phyloP scores from a whole-genome alignment of 148 eudicot species.

The Fagopyrum homotropicum region DNA sequence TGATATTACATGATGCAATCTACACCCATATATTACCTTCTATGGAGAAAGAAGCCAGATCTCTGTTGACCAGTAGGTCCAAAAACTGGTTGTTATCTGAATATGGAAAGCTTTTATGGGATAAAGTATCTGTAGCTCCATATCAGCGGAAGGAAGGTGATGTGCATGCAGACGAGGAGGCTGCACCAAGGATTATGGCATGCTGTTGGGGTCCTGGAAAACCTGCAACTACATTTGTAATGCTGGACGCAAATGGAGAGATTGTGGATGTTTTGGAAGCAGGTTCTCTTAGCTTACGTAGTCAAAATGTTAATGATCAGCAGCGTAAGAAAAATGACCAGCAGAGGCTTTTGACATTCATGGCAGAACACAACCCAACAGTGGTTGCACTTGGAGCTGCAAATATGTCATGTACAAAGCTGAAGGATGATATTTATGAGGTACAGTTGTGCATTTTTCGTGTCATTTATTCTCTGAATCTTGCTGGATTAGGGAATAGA shows the following conservation, averaged over 20 bases:
- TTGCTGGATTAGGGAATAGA: background rate
- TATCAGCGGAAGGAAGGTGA: constrained; percentile 78
- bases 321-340: constrained; percentile 91
- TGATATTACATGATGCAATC: constrained; percentile 77
- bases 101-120: constrained; percentile 72
- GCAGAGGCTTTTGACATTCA: constrained; percentile 68
- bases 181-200: constrained; percentile 97
- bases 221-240: constrained; percentile 86
- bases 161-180: constrained; percentile 61
- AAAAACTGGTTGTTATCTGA: constrained; percentile 70
- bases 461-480: background rate
- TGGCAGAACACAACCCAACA: constrained; percentile 95
- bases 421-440: constrained; percentile 95
- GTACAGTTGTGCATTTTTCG: constrained; percentile 22
- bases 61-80: constrained; percentile 67
- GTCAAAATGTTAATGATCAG: constrained; percentile 65
- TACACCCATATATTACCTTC: constrained; percentile 55
- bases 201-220: constrained; percentile 98
- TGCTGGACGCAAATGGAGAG: constrained; percentile 96
- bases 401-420: constrained; percentile 68
- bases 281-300: constrained; percentile 60
- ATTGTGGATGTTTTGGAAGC: constrained; percentile 77
- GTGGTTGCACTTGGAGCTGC: constrained; percentile 92
- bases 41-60: constrained; percentile 94
- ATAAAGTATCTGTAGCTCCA: constrained; percentile 87